Evolutionary conservation across 1,284 basidiomycete genomes (phyloP).

Genomic region (Ustilago cynodontis): DNA sequence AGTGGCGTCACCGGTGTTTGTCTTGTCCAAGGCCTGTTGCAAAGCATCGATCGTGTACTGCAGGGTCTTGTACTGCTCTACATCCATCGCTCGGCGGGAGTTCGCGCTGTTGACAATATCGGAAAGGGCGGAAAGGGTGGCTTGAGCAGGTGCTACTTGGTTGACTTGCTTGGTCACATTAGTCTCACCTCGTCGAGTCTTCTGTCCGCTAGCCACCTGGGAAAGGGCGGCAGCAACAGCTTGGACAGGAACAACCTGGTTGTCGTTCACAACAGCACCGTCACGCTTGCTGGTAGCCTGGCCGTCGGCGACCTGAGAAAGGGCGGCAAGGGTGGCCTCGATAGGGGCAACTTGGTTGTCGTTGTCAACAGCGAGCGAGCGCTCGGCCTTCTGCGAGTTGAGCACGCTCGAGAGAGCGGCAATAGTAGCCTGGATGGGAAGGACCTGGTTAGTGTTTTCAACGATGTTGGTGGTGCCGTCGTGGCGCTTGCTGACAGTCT

Average conservation of each 20-base stretch:
- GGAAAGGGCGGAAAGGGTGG: slow-evolving; percentile 52
- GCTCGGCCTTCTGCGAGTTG: slow-evolving; percentile 37
- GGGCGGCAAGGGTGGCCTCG: slow-evolving; percentile 45
- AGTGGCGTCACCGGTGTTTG: slow-evolving; percentile 39
- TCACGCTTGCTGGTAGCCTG: slow-evolving; percentile 32
- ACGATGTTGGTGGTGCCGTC: slow-evolving; percentile 6
- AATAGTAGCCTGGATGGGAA: slow-evolving; percentile 43
- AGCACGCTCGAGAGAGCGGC: slow-evolving; percentile 38
- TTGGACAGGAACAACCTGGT: slow-evolving; percentile 41
- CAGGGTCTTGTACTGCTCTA: slow-evolving; percentile 45
- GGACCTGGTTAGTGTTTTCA: slow-evolving; percentile 27
- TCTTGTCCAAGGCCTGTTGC: slow-evolving; percentile 41
- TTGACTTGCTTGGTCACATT: slow-evolving; percentile 32
- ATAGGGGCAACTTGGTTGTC: slow-evolving; percentile 37
- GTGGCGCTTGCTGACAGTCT: slow-evolving; percentile 21
- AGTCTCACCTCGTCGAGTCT: slow-evolving; percentile 53
- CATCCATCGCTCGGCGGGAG: slow-evolving; percentile 57
- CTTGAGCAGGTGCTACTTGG: slow-evolving; percentile 54
- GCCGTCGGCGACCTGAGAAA: slow-evolving; percentile 36
- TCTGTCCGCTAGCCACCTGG: slow-evolving; percentile 36
- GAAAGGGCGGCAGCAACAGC: slow-evolving; percentile 46
- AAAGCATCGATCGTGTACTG: slow-evolving; percentile 36
- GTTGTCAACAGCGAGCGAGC: slow-evolving; percentile 32
- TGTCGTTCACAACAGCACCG: slow-evolving; percentile 24
- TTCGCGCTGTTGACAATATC: slow-evolving; percentile 54